Evolutionary conservation across 2,329 filamentous ascomycete genomes (phyloP).

Genomic region (Microcera coccophila): DNA sequence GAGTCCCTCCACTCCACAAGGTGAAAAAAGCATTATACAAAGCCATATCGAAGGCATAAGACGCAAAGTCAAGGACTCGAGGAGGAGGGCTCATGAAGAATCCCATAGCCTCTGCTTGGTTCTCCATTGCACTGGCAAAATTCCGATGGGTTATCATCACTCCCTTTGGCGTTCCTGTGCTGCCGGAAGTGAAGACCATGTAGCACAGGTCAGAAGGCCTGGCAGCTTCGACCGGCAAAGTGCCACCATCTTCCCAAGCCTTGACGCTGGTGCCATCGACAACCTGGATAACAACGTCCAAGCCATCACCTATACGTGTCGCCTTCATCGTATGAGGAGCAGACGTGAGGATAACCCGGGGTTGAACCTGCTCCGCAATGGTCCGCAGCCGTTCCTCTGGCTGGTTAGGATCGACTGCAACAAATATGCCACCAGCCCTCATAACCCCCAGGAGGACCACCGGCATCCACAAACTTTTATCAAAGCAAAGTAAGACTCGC

Average conservation of each 20-base stretch:
- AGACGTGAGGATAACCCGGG: too few relatives aligned
- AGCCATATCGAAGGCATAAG: slow-evolving; percentile 15
- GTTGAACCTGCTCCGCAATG: not conserved
- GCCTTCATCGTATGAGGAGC: too few relatives aligned
- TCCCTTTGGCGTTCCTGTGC: slow-evolving; percentile 17
- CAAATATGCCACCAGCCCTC: slow-evolving; percentile 29
- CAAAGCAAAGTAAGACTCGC: slow-evolving; percentile 31
- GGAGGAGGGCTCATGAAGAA: too few relatives aligned
- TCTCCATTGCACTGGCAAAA: too few relatives aligned
- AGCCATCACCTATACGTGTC: too few relatives aligned
- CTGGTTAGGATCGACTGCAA: slow-evolving; percentile 5
- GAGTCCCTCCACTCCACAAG: not conserved
- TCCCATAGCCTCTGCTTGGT: too few relatives aligned
- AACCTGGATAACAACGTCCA: too few relatives aligned
- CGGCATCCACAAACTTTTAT: slow-evolving; percentile 32
- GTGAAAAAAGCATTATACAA: slow-evolving; percentile 8
- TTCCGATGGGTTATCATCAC: slow-evolving; percentile 11
- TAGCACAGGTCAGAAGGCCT: too few relatives aligned
- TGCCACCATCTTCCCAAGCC: too few relatives aligned
- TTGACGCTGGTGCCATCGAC: too few relatives aligned
- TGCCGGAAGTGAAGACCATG: slow-evolving; percentile 19
- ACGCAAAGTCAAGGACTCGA: slow-evolving; percentile 13
- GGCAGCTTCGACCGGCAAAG: too few relatives aligned
- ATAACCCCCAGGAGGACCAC: slow-evolving; percentile 32
- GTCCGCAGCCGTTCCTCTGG: not conserved